Evolutionary conservation across 208 protist genomes (phyloP).

Genomic region (Crithidia fasciculata): DNA sequence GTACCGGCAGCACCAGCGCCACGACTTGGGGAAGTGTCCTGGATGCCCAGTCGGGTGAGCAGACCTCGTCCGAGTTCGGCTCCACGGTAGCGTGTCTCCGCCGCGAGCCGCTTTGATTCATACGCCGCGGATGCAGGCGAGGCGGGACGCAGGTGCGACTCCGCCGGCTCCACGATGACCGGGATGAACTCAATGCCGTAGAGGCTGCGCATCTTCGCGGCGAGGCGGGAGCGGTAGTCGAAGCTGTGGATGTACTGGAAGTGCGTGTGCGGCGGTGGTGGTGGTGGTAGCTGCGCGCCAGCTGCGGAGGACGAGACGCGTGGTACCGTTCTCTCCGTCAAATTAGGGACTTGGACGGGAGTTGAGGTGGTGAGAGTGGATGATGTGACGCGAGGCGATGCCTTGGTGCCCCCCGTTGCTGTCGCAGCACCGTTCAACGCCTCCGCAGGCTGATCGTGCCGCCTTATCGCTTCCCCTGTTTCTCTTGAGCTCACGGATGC

Average conservation of each 20-base stretch:
- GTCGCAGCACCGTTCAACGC: too few relatives aligned
- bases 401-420: too few relatives aligned
- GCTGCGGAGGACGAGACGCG: neutral
- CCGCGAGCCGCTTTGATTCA: neutral
- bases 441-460: neutral
- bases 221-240: constrained; percentile 47
- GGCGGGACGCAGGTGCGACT: constrained; percentile 20
- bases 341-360: too few relatives aligned
- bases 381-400: too few relatives aligned
- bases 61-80: neutral
- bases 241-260: constrained; percentile 61
- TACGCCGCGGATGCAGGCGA: neutral
- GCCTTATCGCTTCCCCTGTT: neutral
- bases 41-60: neutral
- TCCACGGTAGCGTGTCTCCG: neutral
- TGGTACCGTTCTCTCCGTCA: too few relatives aligned
- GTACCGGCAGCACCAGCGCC: too few relatives aligned
- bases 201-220: constrained; percentile 28
- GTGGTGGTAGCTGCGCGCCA: neutral
- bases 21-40: neutral
- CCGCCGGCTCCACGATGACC: constrained; percentile 90
- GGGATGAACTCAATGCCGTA: constrained; percentile 82
- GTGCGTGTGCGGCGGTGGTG: constrained; percentile 28
- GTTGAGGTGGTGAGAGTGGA: too few relatives aligned
- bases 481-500: neutral